Evolutionary conservation across 495 filamentous ascomycete genomes (phyloP), one percentile per base, ranked within the genome.

Genomic region (Cenococcum geophilum): DNA sequence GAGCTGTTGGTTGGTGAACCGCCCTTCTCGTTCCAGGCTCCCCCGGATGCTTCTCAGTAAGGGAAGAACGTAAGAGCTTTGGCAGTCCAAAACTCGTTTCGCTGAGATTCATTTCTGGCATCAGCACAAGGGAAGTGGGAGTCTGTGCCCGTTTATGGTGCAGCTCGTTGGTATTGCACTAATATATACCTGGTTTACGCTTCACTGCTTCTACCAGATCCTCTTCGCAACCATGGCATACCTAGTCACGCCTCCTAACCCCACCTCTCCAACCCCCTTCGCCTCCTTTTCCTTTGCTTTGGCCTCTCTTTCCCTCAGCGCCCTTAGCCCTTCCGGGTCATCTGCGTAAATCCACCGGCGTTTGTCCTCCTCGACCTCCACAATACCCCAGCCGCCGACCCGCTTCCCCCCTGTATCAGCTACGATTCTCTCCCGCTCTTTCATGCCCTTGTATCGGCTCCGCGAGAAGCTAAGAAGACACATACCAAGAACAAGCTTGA

Each of bases 191-290:
- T 32, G 6, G 2, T 2, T 32, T 32, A 32, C 27, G 6, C 27
- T 6, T 32, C 27, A 6, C 25, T n/a, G 6, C 11, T 4, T 36
- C 61, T 75, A 95, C 90, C 91, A 96, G 70, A 96, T 96, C 74
- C 92, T 79, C 78, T 96, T 96, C 5, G 88, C 91, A 68, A 87
- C 83, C 93, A 97, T 96, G 67, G 85, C 87, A 78, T 97, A 96
- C 72, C 93, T 78, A 68, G 80, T 80, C 8, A 97, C 89, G 59
- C 82, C 79, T 16, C 83, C 85, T 57, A 91, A 79, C 59, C 77
- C 78, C 65, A 75, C 69, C 43, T 78, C 80, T 22, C 57, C 64
- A 53, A 63, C 63, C 32, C 53, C 73, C 72, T 81, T 70, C 51
- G 76, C 79, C 23, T 77, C 81, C 68, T 80, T 86, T 35, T 81